A percentile compares a stretch with the other conserved stretches of the same genome.
Evolutionary conservation across 495 filamentous ascomycete species (phyloP).

Genomic region (Neurospora hispaniola): DNA sequence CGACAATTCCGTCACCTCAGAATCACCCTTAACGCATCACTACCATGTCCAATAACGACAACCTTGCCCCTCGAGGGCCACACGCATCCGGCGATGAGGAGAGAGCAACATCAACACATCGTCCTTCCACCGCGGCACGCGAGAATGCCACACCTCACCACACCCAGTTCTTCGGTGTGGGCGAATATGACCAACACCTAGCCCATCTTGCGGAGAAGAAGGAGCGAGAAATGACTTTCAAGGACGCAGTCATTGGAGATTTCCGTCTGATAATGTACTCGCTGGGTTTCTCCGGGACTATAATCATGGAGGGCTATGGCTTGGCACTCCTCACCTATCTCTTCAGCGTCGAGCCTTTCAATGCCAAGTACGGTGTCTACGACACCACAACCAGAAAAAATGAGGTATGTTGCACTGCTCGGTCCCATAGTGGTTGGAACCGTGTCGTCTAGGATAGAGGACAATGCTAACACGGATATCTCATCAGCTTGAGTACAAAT

Average conservation of each 20-base stretch:
- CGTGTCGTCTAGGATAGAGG: conserved; percentile 35
- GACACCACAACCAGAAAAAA: conserved; percentile 7
- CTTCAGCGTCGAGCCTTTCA: conserved; percentile 36
- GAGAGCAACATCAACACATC: neutral
- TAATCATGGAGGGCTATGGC: conserved; percentile 28
- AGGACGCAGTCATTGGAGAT: conserved; percentile 12
- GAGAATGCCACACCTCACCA: neutral
- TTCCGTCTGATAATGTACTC: conserved; percentile 16
- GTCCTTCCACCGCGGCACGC: neutral
- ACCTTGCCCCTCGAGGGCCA: neutral
- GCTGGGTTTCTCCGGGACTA: conserved; percentile 20
- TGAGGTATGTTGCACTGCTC: conserved; percentile 10
- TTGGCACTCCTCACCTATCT: conserved; percentile 33
- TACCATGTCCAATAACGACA: neutral
- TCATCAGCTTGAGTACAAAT: conserved; percentile 37
- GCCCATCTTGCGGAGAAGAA: conserved; percentile 8
- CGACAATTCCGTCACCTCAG: neutral
- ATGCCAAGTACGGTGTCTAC: conserved; percentile 43
- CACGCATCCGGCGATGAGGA: neutral
- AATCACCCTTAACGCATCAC: neutral
- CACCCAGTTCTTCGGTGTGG: neutral
- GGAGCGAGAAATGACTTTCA: conserved; percentile 14
- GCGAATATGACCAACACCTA: conserved; percentile 10
- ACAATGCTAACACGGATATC: neutral
- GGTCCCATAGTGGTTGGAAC: conserved; percentile 28